phyloP scores from a whole-genome alignment of 345 rosid genomes.

The Euphorbia peplus region DNA sequence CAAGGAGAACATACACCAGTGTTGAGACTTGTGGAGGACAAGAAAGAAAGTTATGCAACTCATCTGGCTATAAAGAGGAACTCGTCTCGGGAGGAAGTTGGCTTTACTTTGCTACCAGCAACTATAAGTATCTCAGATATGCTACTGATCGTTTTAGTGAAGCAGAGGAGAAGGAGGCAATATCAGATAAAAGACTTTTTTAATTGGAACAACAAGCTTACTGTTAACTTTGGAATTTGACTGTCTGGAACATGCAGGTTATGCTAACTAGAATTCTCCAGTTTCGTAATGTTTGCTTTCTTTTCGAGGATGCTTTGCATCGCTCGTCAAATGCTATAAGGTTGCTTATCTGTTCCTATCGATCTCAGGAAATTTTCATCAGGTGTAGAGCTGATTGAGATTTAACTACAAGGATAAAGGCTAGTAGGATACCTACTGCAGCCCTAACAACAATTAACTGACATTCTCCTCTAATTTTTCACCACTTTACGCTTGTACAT shows the following conservation, averaged over 20 bases:
- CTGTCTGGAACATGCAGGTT: constrained; percentile 33
- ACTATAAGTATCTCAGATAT: constrained; percentile 43
- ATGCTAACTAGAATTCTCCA: constrained; percentile 43
- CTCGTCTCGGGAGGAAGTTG: constrained; percentile 63
- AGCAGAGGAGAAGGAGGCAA: constrained; percentile 38
- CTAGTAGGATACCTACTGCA: too few species aligned
- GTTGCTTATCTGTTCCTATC: constrained; percentile 44
- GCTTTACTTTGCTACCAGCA: constrained; percentile 56
- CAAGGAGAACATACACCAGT: constrained; percentile 35
- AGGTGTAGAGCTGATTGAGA: too few species aligned
- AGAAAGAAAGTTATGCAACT: constrained; percentile 42
- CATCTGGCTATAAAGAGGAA: constrained; percentile 52
- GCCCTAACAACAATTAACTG: too few species aligned
- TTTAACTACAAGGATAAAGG: too few species aligned
- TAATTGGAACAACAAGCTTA: constrained; percentile 62
- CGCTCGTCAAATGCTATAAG: constrained; percentile 34
- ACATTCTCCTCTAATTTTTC: too few species aligned
- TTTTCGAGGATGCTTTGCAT: constrained; percentile 33
- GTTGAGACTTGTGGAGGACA: constrained; percentile 42
- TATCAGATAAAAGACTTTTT: constrained; percentile 42
- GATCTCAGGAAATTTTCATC: constrained; percentile 29
- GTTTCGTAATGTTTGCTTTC: constrained; percentile 49
- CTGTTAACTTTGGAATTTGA: constrained; percentile 9
- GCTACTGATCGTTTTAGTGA: constrained; percentile 32
- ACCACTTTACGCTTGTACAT: too few species aligned